A percentile compares a stretch with the other conserved stretches of the same genome.
phyloP scores from a whole-genome alignment of 192 early-diverging fungal genomes.

The Umbelopsis sp. region DNA sequence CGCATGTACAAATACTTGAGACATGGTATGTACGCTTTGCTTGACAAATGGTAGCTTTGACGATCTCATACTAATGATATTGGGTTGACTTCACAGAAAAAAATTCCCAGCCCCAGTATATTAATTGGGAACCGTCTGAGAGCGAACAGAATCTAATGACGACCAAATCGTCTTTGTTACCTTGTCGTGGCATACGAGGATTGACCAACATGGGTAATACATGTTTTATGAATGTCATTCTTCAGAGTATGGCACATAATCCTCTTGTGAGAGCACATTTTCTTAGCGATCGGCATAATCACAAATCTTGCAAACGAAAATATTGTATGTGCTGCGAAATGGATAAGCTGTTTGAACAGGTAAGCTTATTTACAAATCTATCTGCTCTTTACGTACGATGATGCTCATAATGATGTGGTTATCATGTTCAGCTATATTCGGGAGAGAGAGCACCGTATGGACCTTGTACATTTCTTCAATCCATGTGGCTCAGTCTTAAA shows the following conservation, averaged over 20 bases:
- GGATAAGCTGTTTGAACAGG: slow-evolving; percentile 77
- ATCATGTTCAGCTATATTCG: slow-evolving; percentile 59
- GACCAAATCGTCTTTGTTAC: slow-evolving; percentile 39
- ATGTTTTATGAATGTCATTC: slow-evolving; percentile 94
- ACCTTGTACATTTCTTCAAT: slow-evolving; percentile 79
- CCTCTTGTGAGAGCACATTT: slow-evolving; percentile 89
- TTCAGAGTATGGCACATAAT: slow-evolving; percentile 92
- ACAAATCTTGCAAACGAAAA: slow-evolving; percentile 57
- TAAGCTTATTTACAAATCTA: slow-evolving; percentile 32
- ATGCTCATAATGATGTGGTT: background rate
- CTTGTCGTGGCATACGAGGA: slow-evolving; percentile 74
- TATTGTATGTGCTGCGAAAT: slow-evolving; percentile 95
- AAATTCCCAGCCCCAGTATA: slow-evolving; percentile 43
- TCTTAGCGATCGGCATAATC: slow-evolving; percentile 87
- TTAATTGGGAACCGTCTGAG: slow-evolving; percentile 59
- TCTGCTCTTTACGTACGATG: background rate
- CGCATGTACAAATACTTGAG: slow-evolving; percentile 10
- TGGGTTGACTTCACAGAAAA: slow-evolving; percentile 52
- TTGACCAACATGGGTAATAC: slow-evolving; percentile 92
- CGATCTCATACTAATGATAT: slow-evolving; percentile 37
- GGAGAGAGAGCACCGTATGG: slow-evolving; percentile 74
- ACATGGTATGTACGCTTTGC: slow-evolving; percentile 29
- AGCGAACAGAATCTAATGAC: slow-evolving; percentile 57
- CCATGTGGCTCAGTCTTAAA: slow-evolving; percentile 87
- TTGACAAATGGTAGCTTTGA: slow-evolving; percentile 43